phyloP scores from a whole-genome alignment of 2,329 filamentous ascomycete species.

The Pseudogymnoascus sp. region DNA sequence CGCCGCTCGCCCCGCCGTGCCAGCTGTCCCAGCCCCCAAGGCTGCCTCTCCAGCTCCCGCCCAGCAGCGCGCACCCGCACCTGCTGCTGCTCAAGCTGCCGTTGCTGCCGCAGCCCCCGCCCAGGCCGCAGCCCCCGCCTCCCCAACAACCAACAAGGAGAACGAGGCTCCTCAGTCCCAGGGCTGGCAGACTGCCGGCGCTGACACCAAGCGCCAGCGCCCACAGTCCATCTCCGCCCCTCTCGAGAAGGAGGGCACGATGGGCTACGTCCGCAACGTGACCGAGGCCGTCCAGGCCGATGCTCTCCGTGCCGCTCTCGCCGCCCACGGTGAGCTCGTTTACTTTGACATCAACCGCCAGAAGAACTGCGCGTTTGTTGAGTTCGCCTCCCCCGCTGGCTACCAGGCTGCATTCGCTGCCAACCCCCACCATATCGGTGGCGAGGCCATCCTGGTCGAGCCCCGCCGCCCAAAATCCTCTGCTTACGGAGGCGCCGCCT shows the following conservation, averaged over 20 bases:
- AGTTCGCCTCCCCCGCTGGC: constrained; percentile 72
- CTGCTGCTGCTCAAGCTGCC: constrained; percentile 32
- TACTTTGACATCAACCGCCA: constrained; percentile 71
- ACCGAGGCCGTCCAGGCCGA: constrained; percentile 75
- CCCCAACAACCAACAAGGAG: constrained; percentile 33
- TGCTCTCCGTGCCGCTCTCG: constrained; percentile 61
- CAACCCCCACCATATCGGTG: constrained; percentile 79
- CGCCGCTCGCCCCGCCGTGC: constrained; percentile 38
- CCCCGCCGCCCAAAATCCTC: constrained; percentile 72
- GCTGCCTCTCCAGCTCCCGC: constrained; percentile 42
- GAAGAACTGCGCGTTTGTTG: constrained; percentile 97
- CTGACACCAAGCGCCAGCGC: constrained; percentile 70
- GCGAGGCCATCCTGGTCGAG: constrained; percentile 77
- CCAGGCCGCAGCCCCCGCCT: constrained; percentile 40
- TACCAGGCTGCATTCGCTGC: constrained; percentile 75
- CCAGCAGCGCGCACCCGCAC: constrained; percentile 43
- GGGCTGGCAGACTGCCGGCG: constrained; percentile 76
- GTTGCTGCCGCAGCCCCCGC: constrained; percentile 29
- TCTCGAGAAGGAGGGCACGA: constrained; percentile 64
- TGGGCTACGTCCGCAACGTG: constrained; percentile 94
- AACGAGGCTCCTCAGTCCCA: constrained; percentile 25
- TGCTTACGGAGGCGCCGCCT: constrained; percentile 62
- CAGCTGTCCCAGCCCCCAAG: constrained; percentile 41
- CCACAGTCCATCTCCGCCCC: constrained; percentile 54
- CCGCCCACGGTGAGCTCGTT: constrained; percentile 60